A percentile compares a stretch with the other conserved stretches of the same genome.
These are phyloP conservation scores for Glomus cerebriforme DNA, from an alignment of 192 early-diverging fungal genomes.

Conservation along the genomic window DNA sequence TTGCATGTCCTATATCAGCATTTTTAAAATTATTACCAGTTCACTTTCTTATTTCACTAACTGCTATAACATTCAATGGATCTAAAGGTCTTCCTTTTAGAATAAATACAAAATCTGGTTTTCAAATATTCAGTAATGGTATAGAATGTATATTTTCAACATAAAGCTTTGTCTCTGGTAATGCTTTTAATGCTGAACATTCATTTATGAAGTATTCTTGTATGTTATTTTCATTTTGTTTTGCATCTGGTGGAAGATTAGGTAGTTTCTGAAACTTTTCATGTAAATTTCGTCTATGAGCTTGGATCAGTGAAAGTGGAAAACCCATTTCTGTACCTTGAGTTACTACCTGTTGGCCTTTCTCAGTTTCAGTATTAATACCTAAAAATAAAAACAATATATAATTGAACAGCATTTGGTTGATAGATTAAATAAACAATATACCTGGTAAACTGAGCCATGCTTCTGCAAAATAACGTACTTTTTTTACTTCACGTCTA, in stretches of 20 bases:
- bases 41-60: not conserved
- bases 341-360: not conserved
- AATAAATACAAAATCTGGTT: conserved; percentile 28
- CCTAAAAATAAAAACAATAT: conserved; percentile 9
- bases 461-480: too few relatives aligned
- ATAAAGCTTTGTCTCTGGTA: not conserved
- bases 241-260: not conserved
- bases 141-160: not conserved
- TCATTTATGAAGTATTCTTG: conserved; percentile 23
- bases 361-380: not conserved
- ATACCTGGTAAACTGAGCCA: too few relatives aligned
- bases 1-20: conserved; percentile 11
- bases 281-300: not conserved
- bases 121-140: conserved; percentile 11
- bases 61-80: conserved; percentile 2
- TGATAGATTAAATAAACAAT: too few relatives aligned
- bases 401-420: not conserved
- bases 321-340: not conserved
- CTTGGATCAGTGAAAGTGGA: not conserved
- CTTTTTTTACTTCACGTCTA: too few relatives aligned
- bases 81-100: not conserved
- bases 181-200: not conserved
- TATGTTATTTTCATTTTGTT: not conserved
- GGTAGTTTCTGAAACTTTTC: not conserved
- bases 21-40: not conserved